These are phyloP conservation scores for Ogataea kodamae DNA, from an alignment of 805 yeast genomes.

Conservation along the genomic window DNA sequence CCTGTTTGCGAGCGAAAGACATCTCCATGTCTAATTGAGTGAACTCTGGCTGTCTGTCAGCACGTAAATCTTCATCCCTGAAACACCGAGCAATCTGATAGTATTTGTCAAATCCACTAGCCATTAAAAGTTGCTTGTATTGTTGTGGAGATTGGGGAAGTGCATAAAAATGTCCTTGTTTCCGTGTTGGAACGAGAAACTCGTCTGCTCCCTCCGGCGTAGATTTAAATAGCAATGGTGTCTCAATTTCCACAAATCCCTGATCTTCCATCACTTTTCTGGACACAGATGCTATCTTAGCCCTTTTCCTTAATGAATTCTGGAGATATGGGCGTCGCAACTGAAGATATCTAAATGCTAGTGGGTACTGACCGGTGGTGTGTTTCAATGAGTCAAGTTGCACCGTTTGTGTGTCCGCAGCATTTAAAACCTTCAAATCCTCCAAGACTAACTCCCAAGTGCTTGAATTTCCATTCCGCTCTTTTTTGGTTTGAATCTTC, in stretches of 20 bases:
- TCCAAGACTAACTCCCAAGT: constrained; percentile 58
- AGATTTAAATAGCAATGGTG: constrained; percentile 88
- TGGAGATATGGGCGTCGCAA: constrained; percentile 61
- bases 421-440: constrained; percentile 54
- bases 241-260: constrained; percentile 79
- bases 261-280: constrained; percentile 35
- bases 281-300: constrained; percentile 47
- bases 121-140: constrained; percentile 91
- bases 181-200: constrained; percentile 87
- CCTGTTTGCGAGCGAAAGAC: constrained; percentile 69
- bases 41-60: constrained; percentile 96
- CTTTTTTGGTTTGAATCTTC: constrained; percentile 35
- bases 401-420: constrained; percentile 57
- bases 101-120: constrained; percentile 83
- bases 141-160: constrained; percentile 98
- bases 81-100: constrained; percentile 93
- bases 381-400: constrained; percentile 61
- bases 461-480: constrained; percentile 23
- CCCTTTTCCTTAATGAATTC: constrained; percentile 50
- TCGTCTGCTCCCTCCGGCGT: constrained; percentile 99
- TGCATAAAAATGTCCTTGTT: constrained; percentile 65
- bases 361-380: constrained; percentile 60
- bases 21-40: constrained; percentile 96
- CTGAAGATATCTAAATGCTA: constrained; percentile 78
- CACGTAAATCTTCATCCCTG: constrained; percentile 91